Base-by-base conservation (phyloP, 2,329 filamentous ascomycete species). In the Cadophora malorum region DNA sequence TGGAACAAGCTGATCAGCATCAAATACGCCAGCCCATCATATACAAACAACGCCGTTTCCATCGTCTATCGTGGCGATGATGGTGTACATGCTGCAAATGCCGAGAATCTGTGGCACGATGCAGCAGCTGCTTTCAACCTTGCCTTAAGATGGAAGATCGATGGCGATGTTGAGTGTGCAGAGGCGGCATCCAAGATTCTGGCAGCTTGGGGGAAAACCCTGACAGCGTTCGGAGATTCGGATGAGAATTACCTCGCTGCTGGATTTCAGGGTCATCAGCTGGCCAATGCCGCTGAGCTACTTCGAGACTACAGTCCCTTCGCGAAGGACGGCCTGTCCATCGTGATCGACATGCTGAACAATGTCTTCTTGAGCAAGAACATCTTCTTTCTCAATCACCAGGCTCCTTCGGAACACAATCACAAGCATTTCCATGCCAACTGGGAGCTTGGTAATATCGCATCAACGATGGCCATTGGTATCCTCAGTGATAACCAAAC, bases 271-370 rank as follows among this genome's bases (percentile, higher is more conserved):
- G 82, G 82, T 0, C 82, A 83, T 64, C 76, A 84, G 67, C 71
- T 83, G 9, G 82, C 81, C 19, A 84, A 84, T 56, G 81, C 80
- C 0, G 82, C 77, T 0, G 82, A 84, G 67, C 73, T 83, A 0
- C 72, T 83, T 41, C 74, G 80, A 5, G 50, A 64, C 45, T 67
- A 67, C 47, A n/a, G 49, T 16, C 60, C 52, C 19, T 67, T 73
- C 67, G 35, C 78, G 81, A 55, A 41, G 63, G 12, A 75, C 81
- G 80, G 78, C 25, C 69, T 28, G 67, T 67, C 2, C 23, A 50
- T 23, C 5, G 72, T 75, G 14, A 67, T 78, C 19, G 66, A 71
- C 1, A 76, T 74, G 14, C 70, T 76, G 5, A 69, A 69, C 1
- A 69, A 68, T 12, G 77, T 82, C 76, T 66, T 83, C 66, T 69